Conservation (phyloP, 257 asterid genomes). For the Solanum sejunctum region DNA sequence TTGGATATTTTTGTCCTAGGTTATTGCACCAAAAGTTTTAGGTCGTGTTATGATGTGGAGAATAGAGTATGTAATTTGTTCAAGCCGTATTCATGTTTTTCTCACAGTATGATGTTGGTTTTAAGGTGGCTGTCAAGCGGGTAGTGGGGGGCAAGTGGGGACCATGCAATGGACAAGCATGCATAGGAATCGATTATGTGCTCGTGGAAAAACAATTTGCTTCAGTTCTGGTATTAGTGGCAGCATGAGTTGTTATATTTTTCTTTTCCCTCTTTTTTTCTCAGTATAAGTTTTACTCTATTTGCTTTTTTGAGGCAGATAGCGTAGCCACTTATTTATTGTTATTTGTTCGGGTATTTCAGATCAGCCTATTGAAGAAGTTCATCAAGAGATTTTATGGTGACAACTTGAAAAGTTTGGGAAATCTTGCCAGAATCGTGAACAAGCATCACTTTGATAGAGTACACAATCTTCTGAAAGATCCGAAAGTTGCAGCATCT, state of each 20-base stretch:
- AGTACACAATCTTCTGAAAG: constrained; percentile 49
- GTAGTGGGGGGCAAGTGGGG: constrained; percentile 88
- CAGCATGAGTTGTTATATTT: background rate
- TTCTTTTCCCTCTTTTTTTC: background rate
- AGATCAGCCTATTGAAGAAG: constrained; percentile 65
- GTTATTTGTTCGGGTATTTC: background rate
- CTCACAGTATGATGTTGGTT: constrained; percentile 2
- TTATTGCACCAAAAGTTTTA: background rate
- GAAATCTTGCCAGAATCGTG: constrained; percentile 59
- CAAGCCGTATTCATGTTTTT: background rate
- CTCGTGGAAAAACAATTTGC: constrained; percentile 54
- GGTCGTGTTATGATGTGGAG: background rate
- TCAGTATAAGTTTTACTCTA: background rate
- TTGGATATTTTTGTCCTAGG: background rate
- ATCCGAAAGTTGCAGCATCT: constrained; percentile 49
- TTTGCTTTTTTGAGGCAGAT: background rate
- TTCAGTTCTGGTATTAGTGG: constrained; percentile 39
- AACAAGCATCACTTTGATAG: constrained; percentile 70
- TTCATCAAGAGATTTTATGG: constrained; percentile 54
- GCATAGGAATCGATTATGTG: constrained; percentile 78
- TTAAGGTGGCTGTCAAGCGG: constrained; percentile 72
- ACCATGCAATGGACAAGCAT: constrained; percentile 91
- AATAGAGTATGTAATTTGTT: background rate
- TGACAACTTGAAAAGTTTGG: constrained; percentile 35
- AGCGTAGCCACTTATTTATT: background rate